Conservation (phyloP, 345 rosid genomes). For the Heritiera littoralis region DNA sequence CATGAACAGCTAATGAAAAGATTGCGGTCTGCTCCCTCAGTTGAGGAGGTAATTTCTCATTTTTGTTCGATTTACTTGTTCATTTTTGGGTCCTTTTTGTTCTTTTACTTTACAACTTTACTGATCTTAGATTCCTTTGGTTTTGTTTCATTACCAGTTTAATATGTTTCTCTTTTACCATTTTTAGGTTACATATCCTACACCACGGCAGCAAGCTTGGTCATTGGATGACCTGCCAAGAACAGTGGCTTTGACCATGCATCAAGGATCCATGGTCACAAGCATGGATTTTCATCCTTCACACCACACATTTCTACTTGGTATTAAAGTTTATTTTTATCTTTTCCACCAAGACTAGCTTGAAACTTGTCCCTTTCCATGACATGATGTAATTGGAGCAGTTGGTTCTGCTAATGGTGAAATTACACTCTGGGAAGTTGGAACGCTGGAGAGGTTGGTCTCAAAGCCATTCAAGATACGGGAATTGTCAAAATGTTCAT, state of each 20-base stretch:
- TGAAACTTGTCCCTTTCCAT: constrained; percentile 10
- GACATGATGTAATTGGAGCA: constrained; percentile 43
- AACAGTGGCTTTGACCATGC: constrained; percentile 63
- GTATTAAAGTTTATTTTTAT: constrained; percentile 41
- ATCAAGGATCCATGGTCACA: constrained; percentile 70
- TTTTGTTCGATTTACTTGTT: constrained; percentile 4
- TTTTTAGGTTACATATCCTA: constrained; percentile 69
- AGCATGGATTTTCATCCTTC: constrained; percentile 96
- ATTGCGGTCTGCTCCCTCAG: constrained; percentile 65
- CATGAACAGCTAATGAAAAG: constrained; percentile 87
- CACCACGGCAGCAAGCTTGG: constrained; percentile 61
- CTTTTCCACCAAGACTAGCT: neutral
- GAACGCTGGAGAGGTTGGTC: constrained; percentile 56
- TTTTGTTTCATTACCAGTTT: constrained; percentile 12
- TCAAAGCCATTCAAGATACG: constrained; percentile 75
- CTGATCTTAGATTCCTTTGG: constrained; percentile 4
- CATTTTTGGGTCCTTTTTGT: constrained; percentile 13
- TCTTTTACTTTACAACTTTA: constrained; percentile 22
- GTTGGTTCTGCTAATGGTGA: constrained; percentile 85
- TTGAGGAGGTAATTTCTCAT: constrained; percentile 62
- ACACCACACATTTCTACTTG: constrained; percentile 67
- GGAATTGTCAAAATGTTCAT: constrained; percentile 55
- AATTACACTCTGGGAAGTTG: constrained; percentile 76
- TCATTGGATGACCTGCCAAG: constrained; percentile 83
- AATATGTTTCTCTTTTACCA: constrained; percentile 15